Percentiles rank a stretch among this genome's conserved stretches.
These are phyloP conservation scores for Globisporangium viniferum DNA, from an alignment of 352 stramenopile genomes.

Conservation along the genomic window DNA sequence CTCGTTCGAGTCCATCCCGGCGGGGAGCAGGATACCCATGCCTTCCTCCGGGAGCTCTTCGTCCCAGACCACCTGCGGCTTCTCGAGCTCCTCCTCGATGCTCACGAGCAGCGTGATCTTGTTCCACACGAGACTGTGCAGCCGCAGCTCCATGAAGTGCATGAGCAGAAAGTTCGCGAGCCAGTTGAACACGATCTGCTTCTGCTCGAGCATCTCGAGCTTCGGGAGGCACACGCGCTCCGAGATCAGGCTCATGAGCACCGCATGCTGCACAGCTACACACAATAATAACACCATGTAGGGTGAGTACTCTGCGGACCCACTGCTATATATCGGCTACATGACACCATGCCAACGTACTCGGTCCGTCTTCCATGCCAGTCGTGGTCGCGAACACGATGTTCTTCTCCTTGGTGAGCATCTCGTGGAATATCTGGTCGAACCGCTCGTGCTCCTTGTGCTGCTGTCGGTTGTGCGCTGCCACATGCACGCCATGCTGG, in stretches of 20 bases:
- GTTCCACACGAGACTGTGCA: constrained; percentile 84
- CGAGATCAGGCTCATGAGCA: constrained; percentile 55
- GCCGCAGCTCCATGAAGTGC: constrained; percentile 79
- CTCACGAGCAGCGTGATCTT: constrained; percentile 73
- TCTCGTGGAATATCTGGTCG: constrained; percentile 49
- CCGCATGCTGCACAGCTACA: constrained; percentile 45
- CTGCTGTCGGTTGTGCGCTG: constrained; percentile 38
- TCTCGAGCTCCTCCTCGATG: constrained; percentile 27
- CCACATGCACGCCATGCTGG: constrained; percentile 33
- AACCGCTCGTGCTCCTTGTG: constrained; percentile 51
- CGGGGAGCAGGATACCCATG: constrained; percentile 65
- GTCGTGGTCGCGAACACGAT: constrained; percentile 72
- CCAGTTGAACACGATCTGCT: constrained; percentile 66
- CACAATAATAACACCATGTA: background rate
- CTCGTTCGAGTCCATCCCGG: constrained; percentile 48
- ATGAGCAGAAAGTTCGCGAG: constrained; percentile 74
- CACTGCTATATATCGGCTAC: no score
- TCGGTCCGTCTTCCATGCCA: constrained; percentile 65
- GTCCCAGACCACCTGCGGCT: constrained; percentile 53
- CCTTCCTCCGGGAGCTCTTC: constrained; percentile 45
- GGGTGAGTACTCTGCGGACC: no score
- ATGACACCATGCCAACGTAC: constrained; percentile 23
- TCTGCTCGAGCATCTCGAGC: constrained; percentile 48
- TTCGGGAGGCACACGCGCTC: constrained; percentile 63
- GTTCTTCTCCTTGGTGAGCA: constrained; percentile 73